Conservation (phyloP, 2,329 filamentous ascomycete genomes). For the Paecilomyces formosus region DNA sequence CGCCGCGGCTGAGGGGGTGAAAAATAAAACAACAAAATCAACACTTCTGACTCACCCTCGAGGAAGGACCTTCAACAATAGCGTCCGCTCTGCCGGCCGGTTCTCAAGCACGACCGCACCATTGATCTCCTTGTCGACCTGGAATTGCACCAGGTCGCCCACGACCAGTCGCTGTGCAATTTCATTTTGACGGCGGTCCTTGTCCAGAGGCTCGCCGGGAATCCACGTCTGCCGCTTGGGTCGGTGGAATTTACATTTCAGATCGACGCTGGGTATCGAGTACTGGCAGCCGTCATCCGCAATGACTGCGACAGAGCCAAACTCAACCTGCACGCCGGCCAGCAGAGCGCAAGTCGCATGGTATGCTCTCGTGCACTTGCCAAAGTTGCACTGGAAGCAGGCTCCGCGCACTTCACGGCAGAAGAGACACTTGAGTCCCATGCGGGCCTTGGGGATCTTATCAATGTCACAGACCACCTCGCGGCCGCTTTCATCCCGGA, state of each 20-base stretch:
- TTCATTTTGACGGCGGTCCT: conserved; percentile 59
- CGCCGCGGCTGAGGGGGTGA: not conserved
- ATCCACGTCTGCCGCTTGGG: conserved; percentile 75
- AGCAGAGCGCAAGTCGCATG: conserved; percentile 91
- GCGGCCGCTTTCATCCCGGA: conserved; percentile 56
- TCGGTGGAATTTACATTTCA: conserved; percentile 90
- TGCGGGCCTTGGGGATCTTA: conserved; percentile 76
- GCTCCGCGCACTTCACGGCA: conserved; percentile 92
- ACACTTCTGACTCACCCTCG: conserved; percentile 58
- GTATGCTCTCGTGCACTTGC: conserved; percentile 88
- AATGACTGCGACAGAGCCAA: conserved; percentile 76
- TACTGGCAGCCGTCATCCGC: conserved; percentile 89
- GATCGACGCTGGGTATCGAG: conserved; percentile 83
- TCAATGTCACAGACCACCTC: conserved; percentile 72
- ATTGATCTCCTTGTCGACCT: conserved; percentile 80
- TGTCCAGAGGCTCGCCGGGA: conserved; percentile 62
- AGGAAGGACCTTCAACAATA: conserved; percentile 77
- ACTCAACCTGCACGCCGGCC: conserved; percentile 85
- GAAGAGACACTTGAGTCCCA: conserved; percentile 90
- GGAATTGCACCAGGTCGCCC: conserved; percentile 78
- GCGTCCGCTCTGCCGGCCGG: conserved; percentile 61
- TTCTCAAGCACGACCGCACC: conserved; percentile 86
- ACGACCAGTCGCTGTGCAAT: conserved; percentile 61
- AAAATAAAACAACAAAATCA: conserved; percentile 6
- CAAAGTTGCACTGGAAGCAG: conserved; percentile 92